phyloP scores from a whole-genome alignment of 495 filamentous ascomycete species.

The Xylaria longipes region DNA sequence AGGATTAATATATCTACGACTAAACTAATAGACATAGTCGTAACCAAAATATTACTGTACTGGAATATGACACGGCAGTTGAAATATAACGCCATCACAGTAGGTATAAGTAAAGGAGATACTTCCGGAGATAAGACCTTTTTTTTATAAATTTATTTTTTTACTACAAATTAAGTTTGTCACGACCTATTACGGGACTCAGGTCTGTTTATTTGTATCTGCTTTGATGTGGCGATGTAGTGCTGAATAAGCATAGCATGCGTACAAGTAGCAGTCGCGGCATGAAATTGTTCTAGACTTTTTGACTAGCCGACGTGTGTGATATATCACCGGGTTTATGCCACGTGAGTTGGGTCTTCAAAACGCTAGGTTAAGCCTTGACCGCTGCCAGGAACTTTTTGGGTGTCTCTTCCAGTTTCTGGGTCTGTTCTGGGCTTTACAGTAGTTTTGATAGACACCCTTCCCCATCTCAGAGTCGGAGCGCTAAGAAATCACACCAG shows the following conservation, averaged over 20 bases:
- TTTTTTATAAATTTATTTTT: neutral
- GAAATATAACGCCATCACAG: neutral
- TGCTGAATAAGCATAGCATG: neutral
- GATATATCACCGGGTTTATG: neutral
- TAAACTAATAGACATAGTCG: neutral
- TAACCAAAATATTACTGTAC: neutral
- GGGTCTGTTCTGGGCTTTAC: neutral
- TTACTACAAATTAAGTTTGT: too few relatives aligned
- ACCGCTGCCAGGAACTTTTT: neutral
- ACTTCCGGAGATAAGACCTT: neutral
- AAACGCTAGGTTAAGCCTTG: neutral
- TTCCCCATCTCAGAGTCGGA: too few relatives aligned
- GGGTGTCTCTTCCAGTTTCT: neutral
- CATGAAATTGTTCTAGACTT: neutral
- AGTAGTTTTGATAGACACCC: neutral
- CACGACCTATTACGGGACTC: neutral
- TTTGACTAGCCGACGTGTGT: neutral
- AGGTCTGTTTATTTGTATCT: neutral
- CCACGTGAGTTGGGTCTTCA: constrained; percentile 9
- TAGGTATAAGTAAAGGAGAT: neutral
- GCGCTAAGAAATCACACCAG: too few relatives aligned
- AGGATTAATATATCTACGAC: neutral
- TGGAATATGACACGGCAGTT: neutral
- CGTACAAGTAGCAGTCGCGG: neutral
- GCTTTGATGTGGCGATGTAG: neutral